Percentiles rank a stretch among this genome's conserved stretches.
Evolutionary conservation across 148 eudicot genomes (phyloP).

Genomic region (Fagopyrum esculentum): DNA sequence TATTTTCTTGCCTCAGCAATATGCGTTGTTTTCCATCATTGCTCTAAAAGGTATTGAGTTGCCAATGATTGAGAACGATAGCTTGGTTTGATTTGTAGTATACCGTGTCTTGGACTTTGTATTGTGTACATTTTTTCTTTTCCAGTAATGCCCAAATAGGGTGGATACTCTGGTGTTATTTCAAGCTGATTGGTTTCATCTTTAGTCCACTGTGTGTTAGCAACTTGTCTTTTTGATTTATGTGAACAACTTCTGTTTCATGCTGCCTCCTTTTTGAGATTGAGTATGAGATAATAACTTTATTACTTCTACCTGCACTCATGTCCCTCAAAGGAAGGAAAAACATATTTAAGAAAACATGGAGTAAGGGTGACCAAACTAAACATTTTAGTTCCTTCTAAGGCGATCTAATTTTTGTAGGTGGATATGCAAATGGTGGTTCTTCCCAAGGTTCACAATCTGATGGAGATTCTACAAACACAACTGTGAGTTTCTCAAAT

Average conservation of each 20-base stretch:
- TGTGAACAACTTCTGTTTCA: neutral
- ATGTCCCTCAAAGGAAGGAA: neutral
- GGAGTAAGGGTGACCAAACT: too few relatives aligned
- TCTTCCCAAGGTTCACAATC: conserved; percentile 57
- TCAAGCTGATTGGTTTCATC: neutral
- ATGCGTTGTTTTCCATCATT: neutral
- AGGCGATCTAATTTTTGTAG: conserved; percentile 25
- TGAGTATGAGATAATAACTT: neutral
- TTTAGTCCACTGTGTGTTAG: neutral
- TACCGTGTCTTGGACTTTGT: neutral
- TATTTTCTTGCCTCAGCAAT: neutral
- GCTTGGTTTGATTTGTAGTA: neutral
- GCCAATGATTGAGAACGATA: neutral
- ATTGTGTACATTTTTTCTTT: neutral
- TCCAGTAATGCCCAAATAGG: neutral
- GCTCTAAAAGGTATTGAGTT: neutral
- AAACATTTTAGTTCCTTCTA: neutral
- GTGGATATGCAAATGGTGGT: conserved; percentile 66
- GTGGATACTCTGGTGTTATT: neutral
- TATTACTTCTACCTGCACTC: neutral
- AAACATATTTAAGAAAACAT: too few relatives aligned
- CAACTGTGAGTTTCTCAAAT: conserved; percentile 54
- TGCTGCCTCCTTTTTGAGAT: neutral
- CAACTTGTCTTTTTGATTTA: neutral
- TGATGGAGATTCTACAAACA: conserved; percentile 84